These are phyloP conservation scores for Lithohypha guttulata DNA, from an alignment of 2,329 filamentous ascomycete genomes.

Conservation along the genomic window DNA sequence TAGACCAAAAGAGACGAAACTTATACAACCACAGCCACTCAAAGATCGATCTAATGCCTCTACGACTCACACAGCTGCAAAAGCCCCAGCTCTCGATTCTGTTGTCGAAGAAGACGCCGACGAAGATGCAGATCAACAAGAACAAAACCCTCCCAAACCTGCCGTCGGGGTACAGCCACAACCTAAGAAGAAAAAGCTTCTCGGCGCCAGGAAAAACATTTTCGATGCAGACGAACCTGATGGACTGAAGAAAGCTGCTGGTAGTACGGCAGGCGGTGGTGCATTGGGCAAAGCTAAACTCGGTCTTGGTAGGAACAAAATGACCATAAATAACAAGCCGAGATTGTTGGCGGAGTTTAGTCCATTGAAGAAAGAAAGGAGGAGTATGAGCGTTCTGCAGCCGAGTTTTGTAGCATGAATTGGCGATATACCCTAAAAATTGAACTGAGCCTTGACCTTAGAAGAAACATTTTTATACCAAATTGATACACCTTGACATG, in stretches of 20 bases:
- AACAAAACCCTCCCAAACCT: slow-evolving; percentile 11
- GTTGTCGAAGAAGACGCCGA: slow-evolving; percentile 23
- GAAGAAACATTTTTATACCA: too few relatives aligned
- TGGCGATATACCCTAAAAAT: too few relatives aligned
- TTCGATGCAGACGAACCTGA: slow-evolving; percentile 56
- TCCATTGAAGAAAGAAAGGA: slow-evolving; percentile 59
- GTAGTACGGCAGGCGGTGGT: slow-evolving; percentile 9
- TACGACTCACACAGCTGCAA: slow-evolving; percentile 26
- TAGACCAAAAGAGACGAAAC: slow-evolving; percentile 6
- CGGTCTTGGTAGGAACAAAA: slow-evolving; percentile 7
- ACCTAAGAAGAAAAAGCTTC: slow-evolving; percentile 62
- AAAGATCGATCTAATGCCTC: slow-evolving; percentile 32
- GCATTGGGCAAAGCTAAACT: slow-evolving; percentile 21
- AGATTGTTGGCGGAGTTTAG: slow-evolving; percentile 50
- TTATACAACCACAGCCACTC: slow-evolving; percentile 6
- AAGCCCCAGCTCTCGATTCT: slow-evolving; percentile 20
- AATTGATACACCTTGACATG: too few relatives aligned
- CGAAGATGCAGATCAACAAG: slow-evolving; percentile 12
- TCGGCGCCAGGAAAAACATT: slow-evolving; percentile 51
- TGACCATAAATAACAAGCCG: slow-evolving; percentile 14
- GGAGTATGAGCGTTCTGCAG: slow-evolving; percentile 24
- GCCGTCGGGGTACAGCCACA: slow-evolving; percentile 20
- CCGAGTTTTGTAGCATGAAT: too few relatives aligned
- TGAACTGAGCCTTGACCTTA: too few relatives aligned
- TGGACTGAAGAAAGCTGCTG: slow-evolving; percentile 23